phyloP scores from a whole-genome alignment of 2,329 filamentous ascomycete species.

The Aspergillus proliferans region DNA sequence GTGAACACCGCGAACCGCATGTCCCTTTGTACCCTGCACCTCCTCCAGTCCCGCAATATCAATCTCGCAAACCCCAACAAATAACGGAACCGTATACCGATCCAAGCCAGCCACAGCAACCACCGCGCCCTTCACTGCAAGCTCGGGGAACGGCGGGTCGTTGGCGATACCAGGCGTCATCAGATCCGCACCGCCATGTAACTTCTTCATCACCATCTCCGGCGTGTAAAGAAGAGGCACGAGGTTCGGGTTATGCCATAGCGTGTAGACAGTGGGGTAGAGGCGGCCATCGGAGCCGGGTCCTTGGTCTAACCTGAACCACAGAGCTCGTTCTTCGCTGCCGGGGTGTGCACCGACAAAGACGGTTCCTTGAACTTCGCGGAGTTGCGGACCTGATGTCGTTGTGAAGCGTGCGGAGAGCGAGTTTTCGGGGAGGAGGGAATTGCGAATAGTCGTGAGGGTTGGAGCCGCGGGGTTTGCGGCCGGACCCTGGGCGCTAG shows the following conservation, averaged over 20 bases:
- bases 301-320: conserved; percentile 57
- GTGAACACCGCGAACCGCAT: conserved; percentile 60
- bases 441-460: conserved; percentile 48
- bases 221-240: conserved; percentile 61
- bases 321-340: conserved; percentile 55
- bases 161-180: conserved; percentile 63
- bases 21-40: conserved; percentile 57
- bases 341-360: conserved; percentile 57
- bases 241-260: conserved; percentile 58
- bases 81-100: conserved; percentile 55
- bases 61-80: conserved; percentile 59
- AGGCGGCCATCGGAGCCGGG: conserved; percentile 35
- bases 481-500: conserved; percentile 33
- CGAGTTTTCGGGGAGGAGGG: conserved; percentile 58
- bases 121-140: conserved; percentile 54
- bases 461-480: conserved; percentile 42
- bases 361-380: conserved; percentile 56
- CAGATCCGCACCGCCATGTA: conserved; percentile 59
- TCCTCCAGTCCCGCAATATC: conserved; percentile 51
- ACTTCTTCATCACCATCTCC: conserved; percentile 52
- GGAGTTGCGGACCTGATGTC: conserved; percentile 56
- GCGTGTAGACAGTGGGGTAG: conserved; percentile 54
- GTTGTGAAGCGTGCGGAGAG: conserved; percentile 60
- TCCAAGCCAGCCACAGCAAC: conserved; percentile 59
- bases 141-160: conserved; percentile 57